Conservation (phyloP, 306 rosid species). For the Gastrolobium bilobum region DNA sequence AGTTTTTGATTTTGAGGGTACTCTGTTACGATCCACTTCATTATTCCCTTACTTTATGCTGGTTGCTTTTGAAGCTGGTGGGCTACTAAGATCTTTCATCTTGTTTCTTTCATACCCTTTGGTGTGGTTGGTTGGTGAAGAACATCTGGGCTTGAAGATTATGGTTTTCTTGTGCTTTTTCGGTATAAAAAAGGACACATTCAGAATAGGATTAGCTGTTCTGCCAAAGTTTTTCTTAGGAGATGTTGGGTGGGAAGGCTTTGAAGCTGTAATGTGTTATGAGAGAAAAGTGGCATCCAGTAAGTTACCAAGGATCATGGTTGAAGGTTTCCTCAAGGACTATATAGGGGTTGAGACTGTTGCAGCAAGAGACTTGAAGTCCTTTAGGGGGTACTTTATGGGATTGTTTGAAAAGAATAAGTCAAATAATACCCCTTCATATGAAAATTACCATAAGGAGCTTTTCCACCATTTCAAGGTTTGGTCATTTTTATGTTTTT, state of each 20-base stretch:
- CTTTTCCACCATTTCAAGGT: slow-evolving; percentile 68
- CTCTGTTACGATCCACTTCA: slow-evolving; percentile 59
- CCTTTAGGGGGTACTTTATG: slow-evolving; percentile 64
- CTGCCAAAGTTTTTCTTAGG: slow-evolving; percentile 73
- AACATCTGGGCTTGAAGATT: slow-evolving; percentile 56
- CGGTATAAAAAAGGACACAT: slow-evolving; percentile 57
- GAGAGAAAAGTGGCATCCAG: slow-evolving; percentile 61
- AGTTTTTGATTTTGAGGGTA: slow-evolving; percentile 66
- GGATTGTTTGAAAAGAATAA: slow-evolving; percentile 62
- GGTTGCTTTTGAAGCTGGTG: slow-evolving; percentile 82
- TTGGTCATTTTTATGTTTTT: not conserved
- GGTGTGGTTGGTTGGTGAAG: slow-evolving; percentile 63
- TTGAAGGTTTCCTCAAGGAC: slow-evolving; percentile 68
- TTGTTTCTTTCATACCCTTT: slow-evolving; percentile 69
- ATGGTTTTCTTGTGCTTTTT: slow-evolving; percentile 74
- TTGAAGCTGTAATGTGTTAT: slow-evolving; percentile 63
- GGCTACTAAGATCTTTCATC: slow-evolving; percentile 60
- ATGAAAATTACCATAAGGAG: slow-evolving; percentile 24
- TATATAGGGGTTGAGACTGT: slow-evolving; percentile 65
- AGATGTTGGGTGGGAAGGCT: slow-evolving; percentile 68
- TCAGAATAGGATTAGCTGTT: slow-evolving; percentile 68
- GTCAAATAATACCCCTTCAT: not conserved
- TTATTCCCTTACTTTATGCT: slow-evolving; percentile 81
- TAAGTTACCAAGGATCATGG: slow-evolving; percentile 75
- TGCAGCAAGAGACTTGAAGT: slow-evolving; percentile 67